Evolutionary conservation across 768 basidiomycete species (phyloP).

Genomic region (Podaxis rugospora): DNA sequence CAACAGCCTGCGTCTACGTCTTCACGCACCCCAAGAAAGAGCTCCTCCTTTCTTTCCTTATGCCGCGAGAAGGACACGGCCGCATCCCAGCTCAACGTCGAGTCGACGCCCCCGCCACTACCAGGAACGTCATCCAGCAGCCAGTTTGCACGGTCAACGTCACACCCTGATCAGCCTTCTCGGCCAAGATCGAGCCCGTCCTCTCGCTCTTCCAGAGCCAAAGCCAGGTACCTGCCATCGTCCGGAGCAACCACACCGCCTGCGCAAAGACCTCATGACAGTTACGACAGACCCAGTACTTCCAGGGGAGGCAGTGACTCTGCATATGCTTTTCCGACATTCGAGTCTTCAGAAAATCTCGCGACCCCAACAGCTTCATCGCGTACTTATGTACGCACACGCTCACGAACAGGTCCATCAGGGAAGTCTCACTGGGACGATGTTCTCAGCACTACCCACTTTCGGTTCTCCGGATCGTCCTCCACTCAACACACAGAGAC

Average conservation of each 20-base stretch:
- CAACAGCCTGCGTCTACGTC: constrained; percentile 26
- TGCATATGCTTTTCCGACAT: constrained; percentile 38
- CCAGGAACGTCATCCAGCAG: background rate
- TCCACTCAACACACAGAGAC: constrained; percentile 69
- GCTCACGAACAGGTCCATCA: constrained; percentile 60
- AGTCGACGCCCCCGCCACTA: constrained; percentile 15
- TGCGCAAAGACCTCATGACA: background rate
- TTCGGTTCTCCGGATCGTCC: constrained; percentile 61
- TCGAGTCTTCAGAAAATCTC: constrained; percentile 28
- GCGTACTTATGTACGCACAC: constrained; percentile 36
- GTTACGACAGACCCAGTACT: background rate
- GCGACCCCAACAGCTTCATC: constrained; percentile 20
- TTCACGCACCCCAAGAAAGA: constrained; percentile 46
- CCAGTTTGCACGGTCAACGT: constrained; percentile 1
- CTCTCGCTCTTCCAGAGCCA: background rate
- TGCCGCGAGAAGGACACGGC: constrained; percentile 43
- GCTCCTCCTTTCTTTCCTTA: constrained; percentile 53
- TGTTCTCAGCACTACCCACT: constrained; percentile 39
- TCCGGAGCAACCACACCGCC: background rate
- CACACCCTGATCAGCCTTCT: background rate
- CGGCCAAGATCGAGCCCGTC: background rate
- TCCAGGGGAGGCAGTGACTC: constrained; percentile 16
- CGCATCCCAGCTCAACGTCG: background rate
- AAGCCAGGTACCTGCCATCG: background rate
- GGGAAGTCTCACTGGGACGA: constrained; percentile 40